phyloP scores from a whole-genome alignment of 2,329 filamentous ascomycete genomes.

The Pseudopyricularia javanii region DNA sequence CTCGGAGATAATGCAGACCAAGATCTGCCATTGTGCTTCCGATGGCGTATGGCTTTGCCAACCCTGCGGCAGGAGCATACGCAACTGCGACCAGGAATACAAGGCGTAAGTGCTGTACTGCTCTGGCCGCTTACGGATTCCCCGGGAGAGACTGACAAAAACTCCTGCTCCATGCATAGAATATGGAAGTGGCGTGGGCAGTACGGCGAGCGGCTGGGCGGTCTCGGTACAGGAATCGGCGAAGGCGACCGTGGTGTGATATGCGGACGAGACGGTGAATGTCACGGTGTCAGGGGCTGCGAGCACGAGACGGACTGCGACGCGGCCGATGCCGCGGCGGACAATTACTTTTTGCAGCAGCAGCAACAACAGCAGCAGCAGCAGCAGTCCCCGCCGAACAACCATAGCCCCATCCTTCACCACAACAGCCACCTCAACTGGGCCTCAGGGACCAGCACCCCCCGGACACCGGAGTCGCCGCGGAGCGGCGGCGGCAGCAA shows the following conservation, averaged over 20 bases:
- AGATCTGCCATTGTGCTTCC: constrained; percentile 37
- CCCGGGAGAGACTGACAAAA: not conserved
- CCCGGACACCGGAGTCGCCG: not conserved
- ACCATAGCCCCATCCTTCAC: not conserved
- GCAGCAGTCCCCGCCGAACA: constrained; percentile 6
- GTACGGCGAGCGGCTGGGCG: constrained; percentile 69
- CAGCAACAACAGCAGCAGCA: constrained; percentile 9
- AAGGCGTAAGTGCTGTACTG: constrained; percentile 28
- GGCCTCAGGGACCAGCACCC: constrained; percentile 3
- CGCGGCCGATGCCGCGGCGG: constrained; percentile 53
- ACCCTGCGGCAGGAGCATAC: constrained; percentile 64
- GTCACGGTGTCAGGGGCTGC: constrained; percentile 63
- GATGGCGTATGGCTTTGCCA: constrained; percentile 73
- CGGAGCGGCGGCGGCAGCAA: not conserved
- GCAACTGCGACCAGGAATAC: constrained; percentile 46
- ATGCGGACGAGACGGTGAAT: constrained; percentile 67
- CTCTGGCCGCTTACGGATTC: not conserved
- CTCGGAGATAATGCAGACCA: constrained; percentile 42
- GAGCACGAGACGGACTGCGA: constrained; percentile 81
- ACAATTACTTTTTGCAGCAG: constrained; percentile 13
- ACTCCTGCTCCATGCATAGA: constrained; percentile 17
- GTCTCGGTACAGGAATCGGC: constrained; percentile 75
- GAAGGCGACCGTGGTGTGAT: constrained; percentile 81
- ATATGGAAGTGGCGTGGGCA: constrained; percentile 86
- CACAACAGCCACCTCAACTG: constrained; percentile 4